phyloP scores from a whole-genome alignment of 176 grass and related monocot species.

The Bonia amplexicaulis region DNA sequence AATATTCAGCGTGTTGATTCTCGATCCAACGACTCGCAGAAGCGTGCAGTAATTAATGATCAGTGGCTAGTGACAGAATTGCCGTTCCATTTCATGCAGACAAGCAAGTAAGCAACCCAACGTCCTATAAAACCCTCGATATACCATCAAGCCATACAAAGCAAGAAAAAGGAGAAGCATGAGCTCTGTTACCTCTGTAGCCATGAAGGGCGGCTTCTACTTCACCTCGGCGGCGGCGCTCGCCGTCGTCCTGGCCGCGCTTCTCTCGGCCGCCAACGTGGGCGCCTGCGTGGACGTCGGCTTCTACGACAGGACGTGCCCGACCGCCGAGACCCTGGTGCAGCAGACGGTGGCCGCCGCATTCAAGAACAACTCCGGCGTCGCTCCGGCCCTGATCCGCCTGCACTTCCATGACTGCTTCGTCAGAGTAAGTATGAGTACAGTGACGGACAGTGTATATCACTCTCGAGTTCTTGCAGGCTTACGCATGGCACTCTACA shows the following conservation, averaged over 20 bases:
- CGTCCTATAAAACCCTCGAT: neutral
- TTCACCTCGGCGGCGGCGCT: neutral
- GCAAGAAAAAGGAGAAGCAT: neutral
- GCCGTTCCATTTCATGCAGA: neutral
- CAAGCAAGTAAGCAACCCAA: neutral
- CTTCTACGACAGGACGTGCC: conserved; percentile 55
- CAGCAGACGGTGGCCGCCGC: conserved; percentile 30
- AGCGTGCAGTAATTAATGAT: neutral
- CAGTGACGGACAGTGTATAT: no score
- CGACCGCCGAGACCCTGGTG: conserved; percentile 40
- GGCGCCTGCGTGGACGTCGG: conserved; percentile 34
- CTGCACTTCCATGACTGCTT: conserved; percentile 34
- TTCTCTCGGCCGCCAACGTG: neutral
- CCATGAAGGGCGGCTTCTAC: neutral
- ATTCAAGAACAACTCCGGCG: conserved; percentile 45
- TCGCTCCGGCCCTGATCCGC: conserved; percentile 57
- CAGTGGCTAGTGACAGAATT: neutral
- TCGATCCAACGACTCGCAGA: neutral
- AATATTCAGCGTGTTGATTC: neutral
- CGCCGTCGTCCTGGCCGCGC: neutral
- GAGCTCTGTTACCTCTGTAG: neutral
- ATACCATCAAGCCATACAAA: neutral
- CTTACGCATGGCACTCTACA: no score
- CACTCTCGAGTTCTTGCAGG: no score
- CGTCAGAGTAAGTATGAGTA: conserved; percentile 45